These are phyloP conservation scores for Agaricales sp. DNA, from an alignment of 1,284 basidiomycete species.

Conservation along the genomic window DNA sequence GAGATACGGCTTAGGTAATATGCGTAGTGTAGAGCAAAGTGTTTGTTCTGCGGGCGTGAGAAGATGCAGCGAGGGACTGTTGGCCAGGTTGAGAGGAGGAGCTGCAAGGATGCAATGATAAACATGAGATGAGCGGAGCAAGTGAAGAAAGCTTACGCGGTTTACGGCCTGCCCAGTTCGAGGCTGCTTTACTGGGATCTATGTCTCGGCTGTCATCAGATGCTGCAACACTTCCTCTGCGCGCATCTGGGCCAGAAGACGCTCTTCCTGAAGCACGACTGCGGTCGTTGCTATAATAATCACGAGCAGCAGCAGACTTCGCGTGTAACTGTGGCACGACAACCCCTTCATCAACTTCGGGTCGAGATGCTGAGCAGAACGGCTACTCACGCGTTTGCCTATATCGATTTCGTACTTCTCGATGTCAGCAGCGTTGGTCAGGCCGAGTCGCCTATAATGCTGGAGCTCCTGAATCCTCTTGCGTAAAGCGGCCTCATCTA, in stretches of 20 bases:
- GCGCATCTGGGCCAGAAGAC: slow-evolving; percentile 47
- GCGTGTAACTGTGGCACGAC: slow-evolving; percentile 36
- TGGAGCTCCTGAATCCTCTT: slow-evolving; percentile 86
- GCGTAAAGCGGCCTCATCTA: slow-evolving; percentile 79
- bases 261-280: slow-evolving; percentile 35
- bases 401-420: slow-evolving; percentile 79
- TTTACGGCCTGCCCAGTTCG: slow-evolving; percentile 33
- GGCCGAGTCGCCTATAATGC: slow-evolving; percentile 76
- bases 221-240: slow-evolving; percentile 29
- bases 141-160: slow-evolving; percentile 29
- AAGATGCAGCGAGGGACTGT: slow-evolving; percentile 79
- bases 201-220: slow-evolving; percentile 40
- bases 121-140: slow-evolving; percentile 1
- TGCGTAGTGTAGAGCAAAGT: slow-evolving; percentile 81
- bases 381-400: slow-evolving; percentile 51
- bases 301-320: slow-evolving; percentile 51
- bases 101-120: slow-evolving; percentile 25
- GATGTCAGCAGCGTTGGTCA: slow-evolving; percentile 77
- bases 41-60: slow-evolving; percentile 79
- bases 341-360: slow-evolving; percentile 5
- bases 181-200: slow-evolving; percentile 17
- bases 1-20: slow-evolving; percentile 87
- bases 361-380: slow-evolving; percentile 5
- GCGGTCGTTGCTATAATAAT: slow-evolving; percentile 40
- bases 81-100: slow-evolving; percentile 77